Percentiles rank a stretch among this genome's conserved stretches.
Conservation (phyloP, 768 basidiomycete genomes). For the Kwoniella botswanensis region DNA sequence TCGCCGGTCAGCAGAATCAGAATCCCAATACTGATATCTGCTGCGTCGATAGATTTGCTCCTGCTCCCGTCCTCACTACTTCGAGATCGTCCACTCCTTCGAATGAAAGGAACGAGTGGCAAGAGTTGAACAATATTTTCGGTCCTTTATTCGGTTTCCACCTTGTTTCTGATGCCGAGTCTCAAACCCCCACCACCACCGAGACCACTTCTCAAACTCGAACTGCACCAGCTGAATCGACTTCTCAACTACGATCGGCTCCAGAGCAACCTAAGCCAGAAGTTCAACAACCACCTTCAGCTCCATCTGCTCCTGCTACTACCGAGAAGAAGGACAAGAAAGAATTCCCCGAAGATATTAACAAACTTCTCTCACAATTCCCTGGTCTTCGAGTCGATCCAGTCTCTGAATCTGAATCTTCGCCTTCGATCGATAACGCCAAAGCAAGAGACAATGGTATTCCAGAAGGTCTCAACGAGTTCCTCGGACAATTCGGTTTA, state of each 20-base stretch:
- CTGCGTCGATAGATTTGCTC: constrained; percentile 14
- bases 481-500: constrained; percentile 49
- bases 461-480: constrained; percentile 47
- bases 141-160: constrained; percentile 41
- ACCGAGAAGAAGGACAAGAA: constrained; percentile 5
- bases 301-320: constrained; percentile 12
- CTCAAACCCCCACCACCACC: background rate
- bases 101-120: constrained; percentile 17
- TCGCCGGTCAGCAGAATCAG: too few relatives aligned
- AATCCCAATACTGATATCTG: constrained; percentile 5
- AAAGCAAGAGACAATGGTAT: constrained; percentile 17
- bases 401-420: constrained; percentile 14
- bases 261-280: too few relatives aligned
- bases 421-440: constrained; percentile 1
- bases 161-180: constrained; percentile 28
- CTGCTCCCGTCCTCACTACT: constrained; percentile 6
- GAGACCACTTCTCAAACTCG: constrained; percentile 14
- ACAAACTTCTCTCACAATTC: constrained; percentile 48
- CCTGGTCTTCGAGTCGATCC: constrained; percentile 50
- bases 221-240: background rate
- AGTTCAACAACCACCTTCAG: background rate
- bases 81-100: constrained; percentile 5
- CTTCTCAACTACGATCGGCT: background rate
- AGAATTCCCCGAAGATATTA: constrained; percentile 39
- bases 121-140: constrained; percentile 37